Base-by-base conservation (phyloP, 495 filamentous ascomycete species). In the Daldinia bambusicola region DNA sequence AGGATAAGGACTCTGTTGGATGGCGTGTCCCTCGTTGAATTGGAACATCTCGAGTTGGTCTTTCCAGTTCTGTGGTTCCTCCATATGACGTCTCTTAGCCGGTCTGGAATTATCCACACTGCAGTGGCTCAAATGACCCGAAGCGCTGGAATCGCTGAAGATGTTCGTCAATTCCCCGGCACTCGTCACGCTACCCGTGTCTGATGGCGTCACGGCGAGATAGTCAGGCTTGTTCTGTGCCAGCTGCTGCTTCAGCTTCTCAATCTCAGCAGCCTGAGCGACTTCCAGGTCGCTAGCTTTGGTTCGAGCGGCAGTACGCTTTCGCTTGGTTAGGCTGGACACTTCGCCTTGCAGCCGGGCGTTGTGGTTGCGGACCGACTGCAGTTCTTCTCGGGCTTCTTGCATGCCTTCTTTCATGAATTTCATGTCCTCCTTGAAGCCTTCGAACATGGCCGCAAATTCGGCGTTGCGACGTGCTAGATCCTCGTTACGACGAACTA, bases 301-400 rank as follows among this genome's bases (percentile, higher is more conserved):
- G 0, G 30, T 37, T 1, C 14, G 13, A 8, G 20, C 13, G 12
- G 48, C 26, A 2, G 34, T 31, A 7, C 61, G 61, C 6, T 13
- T 12, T n/a, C 50, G 50, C 36, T 63, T 63, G 14, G 4, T 16
- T 0, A 63, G 12, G 4, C 4, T 63, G 0, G 51, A 43, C 0
- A 63, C 0, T 10, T 55, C 61, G 37, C 48, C 48, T 22, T 63
- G 61, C 2, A 63, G 8, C 10, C 22, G 22, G 22, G 61, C 61
- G 4, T 38, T 18, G 14, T 63, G 61, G 0, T 13, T 31, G 5
- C 36, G 34, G 4, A 12, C 13, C 14, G 37, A 63, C 3, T 18
- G 7, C 0, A 43, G 1, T 2, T 55, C 50, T 3, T 41, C 9
- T 0, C 31, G 2, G 12, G 20, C n/a, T 2, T 13, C 2, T 6